Conservation (phyloP, 305 asterid genomes). For the Fraxinus latifolia region DNA sequence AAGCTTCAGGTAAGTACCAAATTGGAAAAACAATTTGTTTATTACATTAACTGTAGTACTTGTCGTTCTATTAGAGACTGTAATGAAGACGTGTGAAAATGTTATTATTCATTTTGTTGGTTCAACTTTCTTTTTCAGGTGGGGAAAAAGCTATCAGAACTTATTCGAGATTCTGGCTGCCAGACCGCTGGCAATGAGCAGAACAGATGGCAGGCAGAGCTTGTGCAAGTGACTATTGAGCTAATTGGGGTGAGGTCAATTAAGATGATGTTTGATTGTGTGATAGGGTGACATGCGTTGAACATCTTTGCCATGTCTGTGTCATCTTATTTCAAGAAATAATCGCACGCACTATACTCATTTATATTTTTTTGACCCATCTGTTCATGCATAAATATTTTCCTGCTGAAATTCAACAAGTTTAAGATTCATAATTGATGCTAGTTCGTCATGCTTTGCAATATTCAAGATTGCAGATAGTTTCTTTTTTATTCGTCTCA, state of each 20-base stretch:
- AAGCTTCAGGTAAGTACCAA: slow-evolving; percentile 75
- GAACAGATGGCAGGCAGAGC: slow-evolving; percentile 95
- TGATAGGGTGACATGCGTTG: not conserved
- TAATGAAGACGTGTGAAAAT: not conserved
- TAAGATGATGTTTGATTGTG: not conserved
- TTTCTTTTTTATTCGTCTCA: not conserved
- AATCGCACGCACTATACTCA: not conserved
- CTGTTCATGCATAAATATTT: not conserved
- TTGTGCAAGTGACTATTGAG: slow-evolving; percentile 87
- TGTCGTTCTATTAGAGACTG: not conserved
- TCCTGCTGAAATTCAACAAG: not conserved
- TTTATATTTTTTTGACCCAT: not conserved
- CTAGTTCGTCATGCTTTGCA: not conserved
- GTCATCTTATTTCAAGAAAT: not conserved
- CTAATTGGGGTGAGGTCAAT: slow-evolving; percentile 71
- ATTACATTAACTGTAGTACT: not conserved
- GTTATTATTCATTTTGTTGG: not conserved
- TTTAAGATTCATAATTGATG: not conserved
- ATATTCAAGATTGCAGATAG: not conserved
- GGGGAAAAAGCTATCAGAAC: slow-evolving; percentile 88
- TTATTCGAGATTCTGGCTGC: slow-evolving; percentile 90
- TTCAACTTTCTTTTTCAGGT: slow-evolving; percentile 51
- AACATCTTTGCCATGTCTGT: not conserved
- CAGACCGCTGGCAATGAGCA: slow-evolving; percentile 81
- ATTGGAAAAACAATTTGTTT: not conserved